Conservation (phyloP, 768 basidiomycete genomes). For the Vararia minispora region DNA sequence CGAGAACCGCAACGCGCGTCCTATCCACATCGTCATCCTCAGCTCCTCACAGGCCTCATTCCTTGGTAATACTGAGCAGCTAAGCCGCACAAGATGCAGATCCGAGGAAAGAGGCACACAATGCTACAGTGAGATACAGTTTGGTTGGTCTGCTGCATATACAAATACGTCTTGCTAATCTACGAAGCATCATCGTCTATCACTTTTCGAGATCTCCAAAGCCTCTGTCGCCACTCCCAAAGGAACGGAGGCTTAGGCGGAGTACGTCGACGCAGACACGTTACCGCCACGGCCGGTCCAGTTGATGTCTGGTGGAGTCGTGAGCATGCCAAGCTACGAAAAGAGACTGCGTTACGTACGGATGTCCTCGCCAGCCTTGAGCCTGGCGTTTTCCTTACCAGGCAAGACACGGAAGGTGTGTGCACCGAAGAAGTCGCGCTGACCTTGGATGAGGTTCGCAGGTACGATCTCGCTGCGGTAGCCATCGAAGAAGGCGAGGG, state of each 20-base stretch:
- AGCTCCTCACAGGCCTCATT: no score
- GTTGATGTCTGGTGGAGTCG: slow-evolving; percentile 63
- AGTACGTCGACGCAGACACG: slow-evolving; percentile 84
- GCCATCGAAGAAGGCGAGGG: slow-evolving; percentile 97
- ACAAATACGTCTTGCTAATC: no score
- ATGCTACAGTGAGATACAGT: no score
- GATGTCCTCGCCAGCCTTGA: slow-evolving; percentile 77
- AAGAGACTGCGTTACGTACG: slow-evolving; percentile 39
- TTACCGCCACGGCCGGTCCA: slow-evolving; percentile 98
- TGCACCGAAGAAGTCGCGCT: slow-evolving; percentile 99
- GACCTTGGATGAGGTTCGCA: slow-evolving; percentile 90
- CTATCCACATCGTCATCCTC: no score
- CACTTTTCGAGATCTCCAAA: slow-evolving; percentile 45
- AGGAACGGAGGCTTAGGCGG: slow-evolving; percentile 30
- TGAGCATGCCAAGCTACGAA: slow-evolving; percentile 3
- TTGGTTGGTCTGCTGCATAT: no score
- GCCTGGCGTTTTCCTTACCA: slow-evolving; percentile 79
- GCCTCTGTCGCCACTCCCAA: slow-evolving; percentile 61
- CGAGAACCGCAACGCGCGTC: no score
- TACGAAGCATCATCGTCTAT: neutral
- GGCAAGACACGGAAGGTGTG: slow-evolving; percentile 95
- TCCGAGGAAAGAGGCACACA: no score
- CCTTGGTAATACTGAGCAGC: no score
- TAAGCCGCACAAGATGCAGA: no score
- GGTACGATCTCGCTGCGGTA: slow-evolving; percentile 94